Evolutionary conservation across 805 yeast genomes (phyloP), one percentile per base, ranked within the genome.

Genomic region (Saturnispora zaruensis): DNA sequence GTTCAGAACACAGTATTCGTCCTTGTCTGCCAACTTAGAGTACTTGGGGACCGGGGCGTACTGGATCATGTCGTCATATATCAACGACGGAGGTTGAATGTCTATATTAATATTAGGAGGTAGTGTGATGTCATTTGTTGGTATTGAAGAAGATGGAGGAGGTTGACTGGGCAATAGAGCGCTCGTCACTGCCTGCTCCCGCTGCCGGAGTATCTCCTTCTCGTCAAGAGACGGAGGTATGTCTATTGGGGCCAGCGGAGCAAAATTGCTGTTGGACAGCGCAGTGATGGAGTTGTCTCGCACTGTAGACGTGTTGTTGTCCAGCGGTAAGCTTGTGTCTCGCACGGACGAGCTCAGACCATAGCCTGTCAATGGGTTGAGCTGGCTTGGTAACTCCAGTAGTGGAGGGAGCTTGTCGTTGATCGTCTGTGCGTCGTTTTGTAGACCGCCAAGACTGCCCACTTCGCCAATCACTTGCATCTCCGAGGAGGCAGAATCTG

Each of bases 101-200:
- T 44, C 32, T 23, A 28, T 6, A 28, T 26, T 45, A 18, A 43
- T 25, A 18, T 18, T 18, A 43, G 36, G 34, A 5, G 47, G 45
- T 21, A 26, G 34, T 24, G 40, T 41, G 41, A 47, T 47, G 36
- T 40, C 21, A 38, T 41, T 28, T 14, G 44, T 41, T 24, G 25
- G 23, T 30, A 13, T 18, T 25, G 48, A 25, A 32, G 43, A 18
- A 25, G 42, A 4, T 34, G 16, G n/a, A 13, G 50, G 48, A 14
- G 81, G 80, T 37, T 70, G 83, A 2, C 87, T 81, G 0, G 91
- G 90, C 21, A 82, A 58, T 40, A 84, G 66, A 5, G 84, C 75
- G 43, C 28, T 33, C 7, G 21, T 21, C 23, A 34, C 26, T 6
- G 26, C 36, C 28, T 75, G 73, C 60, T 83, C 90, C 44, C 72